These are phyloP conservation scores for Cucurbita maxima DNA, from an alignment of 306 rosid genomes.

Conservation along the genomic window DNA sequence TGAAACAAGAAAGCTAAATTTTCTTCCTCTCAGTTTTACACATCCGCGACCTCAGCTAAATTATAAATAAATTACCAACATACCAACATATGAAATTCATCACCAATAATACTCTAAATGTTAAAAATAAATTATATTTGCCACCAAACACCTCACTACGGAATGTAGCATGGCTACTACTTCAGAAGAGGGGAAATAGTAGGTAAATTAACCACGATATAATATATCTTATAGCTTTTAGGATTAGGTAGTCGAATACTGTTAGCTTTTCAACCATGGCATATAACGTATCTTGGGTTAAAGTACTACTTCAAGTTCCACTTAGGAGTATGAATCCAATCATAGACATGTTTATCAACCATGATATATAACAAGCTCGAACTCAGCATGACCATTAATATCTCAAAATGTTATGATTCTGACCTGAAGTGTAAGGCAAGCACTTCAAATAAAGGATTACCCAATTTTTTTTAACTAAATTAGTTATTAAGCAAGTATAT, in stretches of 20 bases:
- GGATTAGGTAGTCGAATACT: background rate
- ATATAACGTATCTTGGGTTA: background rate
- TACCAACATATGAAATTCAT: background rate
- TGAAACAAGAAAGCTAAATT: background rate
- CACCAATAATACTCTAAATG: background rate
- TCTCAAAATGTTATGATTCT: background rate
- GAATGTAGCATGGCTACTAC: background rate
- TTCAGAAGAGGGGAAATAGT: background rate
- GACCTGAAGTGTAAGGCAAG: background rate
- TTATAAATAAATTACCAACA: background rate
- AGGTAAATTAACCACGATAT: background rate
- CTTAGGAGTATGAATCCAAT: background rate
- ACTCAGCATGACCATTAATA: background rate
- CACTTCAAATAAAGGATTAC: background rate
- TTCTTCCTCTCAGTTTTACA: background rate
- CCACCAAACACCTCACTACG: background rate
- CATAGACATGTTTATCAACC: background rate
- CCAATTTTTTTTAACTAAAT: background rate
- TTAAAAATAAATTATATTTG: background rate
- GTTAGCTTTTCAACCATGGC: background rate
- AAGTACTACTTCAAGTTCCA: background rate
- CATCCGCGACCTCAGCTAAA: background rate
- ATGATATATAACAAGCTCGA: background rate
- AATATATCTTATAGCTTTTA: background rate
- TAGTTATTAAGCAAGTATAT: background rate